phyloP scores from a whole-genome alignment of 106 monocot genomes.

The Acorus gramineus region DNA sequence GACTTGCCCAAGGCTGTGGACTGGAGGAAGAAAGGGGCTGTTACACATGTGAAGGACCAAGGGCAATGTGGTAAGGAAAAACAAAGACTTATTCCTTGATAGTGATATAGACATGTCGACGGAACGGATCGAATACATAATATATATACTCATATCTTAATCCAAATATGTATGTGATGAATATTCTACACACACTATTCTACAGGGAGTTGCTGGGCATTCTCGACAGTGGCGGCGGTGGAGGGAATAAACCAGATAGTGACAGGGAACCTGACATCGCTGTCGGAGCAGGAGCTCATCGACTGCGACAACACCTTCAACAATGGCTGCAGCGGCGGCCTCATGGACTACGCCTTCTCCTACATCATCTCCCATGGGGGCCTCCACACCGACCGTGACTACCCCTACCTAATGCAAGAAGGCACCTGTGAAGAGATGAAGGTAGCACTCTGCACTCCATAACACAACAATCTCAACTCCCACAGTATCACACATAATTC shows the following conservation, averaged over 20 bases:
- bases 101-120: background rate
- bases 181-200: background rate
- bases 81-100: background rate
- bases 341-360: constrained; percentile 51
- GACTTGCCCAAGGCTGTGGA: constrained; percentile 37
- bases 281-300: constrained; percentile 54
- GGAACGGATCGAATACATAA: background rate
- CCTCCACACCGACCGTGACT: constrained; percentile 35
- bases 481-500: too few relatives aligned
- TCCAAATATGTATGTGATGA: background rate
- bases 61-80: constrained; percentile 33
- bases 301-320: constrained; percentile 38
- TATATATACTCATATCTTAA: background rate
- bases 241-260: constrained; percentile 44
- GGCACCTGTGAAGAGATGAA: constrained; percentile 37
- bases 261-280: constrained; percentile 34
- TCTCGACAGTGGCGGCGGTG: constrained; percentile 42
- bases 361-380: constrained; percentile 29
- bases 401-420: constrained; percentile 50
- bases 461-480: background rate
- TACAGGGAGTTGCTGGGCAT: constrained; percentile 51
- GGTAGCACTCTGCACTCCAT: background rate
- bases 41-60: constrained; percentile 41
- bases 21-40: constrained; percentile 54
- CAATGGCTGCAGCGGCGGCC: constrained; percentile 44